Conservation (phyloP, 2,329 filamentous ascomycete species). For the Penicillium sp. region DNA sequence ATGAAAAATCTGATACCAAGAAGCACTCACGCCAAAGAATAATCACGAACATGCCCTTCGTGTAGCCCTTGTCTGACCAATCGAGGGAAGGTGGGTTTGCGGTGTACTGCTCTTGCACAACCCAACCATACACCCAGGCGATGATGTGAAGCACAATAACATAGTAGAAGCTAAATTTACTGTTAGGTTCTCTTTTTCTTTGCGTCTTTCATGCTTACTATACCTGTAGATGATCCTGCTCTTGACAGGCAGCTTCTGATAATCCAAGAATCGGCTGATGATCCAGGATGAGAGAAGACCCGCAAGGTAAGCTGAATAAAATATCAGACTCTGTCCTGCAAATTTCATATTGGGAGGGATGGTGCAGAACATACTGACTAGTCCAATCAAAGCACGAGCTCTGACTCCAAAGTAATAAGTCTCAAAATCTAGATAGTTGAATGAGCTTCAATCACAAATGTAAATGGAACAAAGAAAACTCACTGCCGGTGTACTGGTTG, state of each 20-base stretch:
- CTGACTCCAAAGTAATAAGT: conserved; percentile 51
- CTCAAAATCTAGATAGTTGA: conserved; percentile 44
- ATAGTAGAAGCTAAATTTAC: conserved; percentile 43
- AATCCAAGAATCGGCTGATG: conserved; percentile 49
- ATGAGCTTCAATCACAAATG: conserved; percentile 1
- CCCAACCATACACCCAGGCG: conserved; percentile 56
- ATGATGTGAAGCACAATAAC: conserved; percentile 47
- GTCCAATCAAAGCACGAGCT: conserved; percentile 50
- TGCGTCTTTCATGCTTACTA: too few species aligned
- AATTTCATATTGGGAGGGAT: not conserved
- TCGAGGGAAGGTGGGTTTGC: conserved; percentile 42
- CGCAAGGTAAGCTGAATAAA: conserved; percentile 35
- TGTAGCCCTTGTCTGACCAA: conserved; percentile 47
- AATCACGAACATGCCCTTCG: conserved; percentile 51
- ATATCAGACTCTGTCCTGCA: conserved; percentile 1
- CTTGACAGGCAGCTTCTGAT: conserved; percentile 40
- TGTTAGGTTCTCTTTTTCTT: not conserved
- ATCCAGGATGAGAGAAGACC: conserved; percentile 47
- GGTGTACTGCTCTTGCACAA: conserved; percentile 54
- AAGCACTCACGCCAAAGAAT: conserved; percentile 44
- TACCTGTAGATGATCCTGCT: conserved; percentile 43
- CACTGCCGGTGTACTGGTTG: conserved; percentile 45
- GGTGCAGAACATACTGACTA: conserved; percentile 32
- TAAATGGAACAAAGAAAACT: not conserved
- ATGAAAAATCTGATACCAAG: not conserved